phyloP scores from a whole-genome alignment of 306 rosid genomes.

The Cyamopsis tetragonoloba region DNA sequence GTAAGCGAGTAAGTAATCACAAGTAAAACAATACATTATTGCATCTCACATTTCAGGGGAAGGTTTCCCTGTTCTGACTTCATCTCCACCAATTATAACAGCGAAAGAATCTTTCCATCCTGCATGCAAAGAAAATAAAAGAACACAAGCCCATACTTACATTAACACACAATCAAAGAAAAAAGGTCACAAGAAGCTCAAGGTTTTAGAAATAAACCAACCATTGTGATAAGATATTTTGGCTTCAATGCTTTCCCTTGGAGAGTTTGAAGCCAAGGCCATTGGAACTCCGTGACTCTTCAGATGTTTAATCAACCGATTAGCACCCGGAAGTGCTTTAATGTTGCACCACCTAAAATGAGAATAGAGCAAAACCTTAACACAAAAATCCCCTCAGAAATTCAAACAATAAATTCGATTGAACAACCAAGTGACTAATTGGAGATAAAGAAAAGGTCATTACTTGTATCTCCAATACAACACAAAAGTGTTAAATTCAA shows the following conservation, averaged over 20 bases:
- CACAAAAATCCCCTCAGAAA: conserved; percentile 11
- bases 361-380: conserved; percentile 15
- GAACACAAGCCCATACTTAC: neutral
- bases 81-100: conserved; percentile 78
- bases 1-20: neutral
- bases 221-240: conserved; percentile 82
- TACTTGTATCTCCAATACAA: neutral
- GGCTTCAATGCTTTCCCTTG: conserved; percentile 59
- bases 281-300: conserved; percentile 57
- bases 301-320: conserved; percentile 80
- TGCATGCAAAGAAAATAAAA: conserved; percentile 28
- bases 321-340: conserved; percentile 84
- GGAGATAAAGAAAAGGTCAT: too few species aligned
- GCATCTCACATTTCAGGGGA: conserved; percentile 87
- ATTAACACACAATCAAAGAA: neutral
- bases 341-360: conserved; percentile 73
- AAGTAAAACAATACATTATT: conserved; percentile 5
- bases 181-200: conserved; percentile 21
- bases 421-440: conserved; percentile 13
- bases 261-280: conserved; percentile 91
- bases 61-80: conserved; percentile 75
- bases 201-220: conserved; percentile 29
- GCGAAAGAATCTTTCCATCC: conserved; percentile 89
- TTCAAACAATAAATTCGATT: conserved; percentile 2
- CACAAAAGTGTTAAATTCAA: too few species aligned